Conservation (phyloP, 176 grass and related monocot genomes). For the Oryza nivara region DNA sequence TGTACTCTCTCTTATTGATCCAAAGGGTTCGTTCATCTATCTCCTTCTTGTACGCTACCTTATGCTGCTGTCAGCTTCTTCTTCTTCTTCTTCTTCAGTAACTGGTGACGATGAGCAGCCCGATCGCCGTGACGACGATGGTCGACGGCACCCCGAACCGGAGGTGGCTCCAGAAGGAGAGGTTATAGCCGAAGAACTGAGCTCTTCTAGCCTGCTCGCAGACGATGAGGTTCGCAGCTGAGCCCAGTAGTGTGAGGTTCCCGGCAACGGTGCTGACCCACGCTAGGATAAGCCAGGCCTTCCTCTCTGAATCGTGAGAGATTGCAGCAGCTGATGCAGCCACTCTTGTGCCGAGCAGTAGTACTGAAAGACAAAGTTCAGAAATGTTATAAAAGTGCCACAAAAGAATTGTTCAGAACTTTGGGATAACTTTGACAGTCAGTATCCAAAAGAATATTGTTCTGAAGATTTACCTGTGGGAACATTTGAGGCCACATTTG, state of each 20-base stretch:
- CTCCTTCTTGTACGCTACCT: constrained; percentile 17
- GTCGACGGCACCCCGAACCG: constrained; percentile 87
- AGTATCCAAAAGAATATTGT: not conserved
- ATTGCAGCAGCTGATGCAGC: constrained; percentile 73
- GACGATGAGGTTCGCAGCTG: constrained; percentile 94
- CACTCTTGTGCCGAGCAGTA: constrained; percentile 83
- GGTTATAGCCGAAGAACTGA: constrained; percentile 76
- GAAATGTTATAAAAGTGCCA: not conserved
- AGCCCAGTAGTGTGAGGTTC: constrained; percentile 87
- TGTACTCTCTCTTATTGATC: constrained; percentile 46
- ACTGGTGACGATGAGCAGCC: constrained; percentile 69
- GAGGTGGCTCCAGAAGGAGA: constrained; percentile 88
- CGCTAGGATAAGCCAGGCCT: constrained; percentile 90
- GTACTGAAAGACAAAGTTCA: constrained; percentile 54
- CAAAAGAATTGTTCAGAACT: not conserved
- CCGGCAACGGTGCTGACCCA: constrained; percentile 94
- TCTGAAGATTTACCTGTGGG: constrained; percentile 64
- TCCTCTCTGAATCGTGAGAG: constrained; percentile 66
- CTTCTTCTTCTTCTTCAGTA: constrained; percentile 42
- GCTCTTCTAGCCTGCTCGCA: constrained; percentile 88
- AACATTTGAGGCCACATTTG: constrained; percentile 95
- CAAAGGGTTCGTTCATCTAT: constrained; percentile 10
- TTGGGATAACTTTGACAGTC: not conserved
- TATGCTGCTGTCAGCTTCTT: constrained; percentile 8
- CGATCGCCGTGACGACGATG: constrained; percentile 74